Base-by-base conservation (phyloP, 306 rosid genomes). In the Ochetophila trinervis region DNA sequence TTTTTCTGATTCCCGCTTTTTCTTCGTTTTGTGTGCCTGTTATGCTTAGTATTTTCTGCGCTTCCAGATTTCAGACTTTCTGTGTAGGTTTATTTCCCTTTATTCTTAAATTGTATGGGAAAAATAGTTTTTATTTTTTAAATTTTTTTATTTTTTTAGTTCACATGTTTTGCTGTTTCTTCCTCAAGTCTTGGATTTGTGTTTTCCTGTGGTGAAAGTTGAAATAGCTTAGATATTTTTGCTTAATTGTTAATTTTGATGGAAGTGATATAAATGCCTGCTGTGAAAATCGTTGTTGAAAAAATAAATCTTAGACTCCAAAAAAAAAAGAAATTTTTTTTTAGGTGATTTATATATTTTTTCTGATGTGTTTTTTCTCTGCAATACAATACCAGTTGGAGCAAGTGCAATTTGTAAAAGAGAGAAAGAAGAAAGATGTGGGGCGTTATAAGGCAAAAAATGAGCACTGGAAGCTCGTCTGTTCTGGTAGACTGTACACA, bases 391-490 rank as follows among this genome's bases (percentile, higher is more conserved):
- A 6, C 47, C 63, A 58, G 49, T 35, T 59, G 69, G 54, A 40
- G 8, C 37, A 32, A 23, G 60, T 66, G 63, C 57, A 49, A 59
- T 18, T 76, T 69, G 57, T 37, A 60, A 47, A 49, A 5, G 45
- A 17, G 48, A 18, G 51, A 64, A 35, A 51, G 58, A 27, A 51
- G 54, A 27, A 82, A 74, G 82, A 88, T 91, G 97, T 83, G 63
- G 91, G 88, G 95, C 66, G 12, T 76, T 66, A 11, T 83, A 37
- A 85, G 84, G 84, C 83, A 79, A 69, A 88, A 81, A 68, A 71
- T 87, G 30, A 70, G 81, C 65, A 70, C 79, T 51, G 77, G 72
- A 61, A 78, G 63, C 83, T 60, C 82, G 21, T 77, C 83, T 30
- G 74, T 68, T 57, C 27, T 23, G 86, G 88, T 86, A 58, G 3